These are phyloP conservation scores for Tolypocladium inflatum DNA, from an alignment of 2,329 filamentous ascomycete species.

Conservation along the genomic window DNA sequence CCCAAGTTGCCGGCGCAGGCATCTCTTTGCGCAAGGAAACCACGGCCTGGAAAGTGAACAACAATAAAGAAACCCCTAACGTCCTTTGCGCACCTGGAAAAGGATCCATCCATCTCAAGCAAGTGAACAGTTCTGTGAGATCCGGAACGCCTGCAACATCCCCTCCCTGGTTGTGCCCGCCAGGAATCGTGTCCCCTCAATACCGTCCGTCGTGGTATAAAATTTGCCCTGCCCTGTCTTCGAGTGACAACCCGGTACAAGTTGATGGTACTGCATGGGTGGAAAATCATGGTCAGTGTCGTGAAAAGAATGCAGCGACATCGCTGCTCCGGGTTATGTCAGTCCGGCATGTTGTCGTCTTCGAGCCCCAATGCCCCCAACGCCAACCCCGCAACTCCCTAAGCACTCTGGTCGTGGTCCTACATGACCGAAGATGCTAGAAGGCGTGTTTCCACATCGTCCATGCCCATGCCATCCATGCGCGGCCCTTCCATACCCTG, in stretches of 20 bases:
- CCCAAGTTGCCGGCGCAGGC: not conserved
- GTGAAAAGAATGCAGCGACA: not conserved
- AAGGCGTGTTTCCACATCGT: conserved; percentile 34
- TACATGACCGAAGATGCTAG: conserved; percentile 35
- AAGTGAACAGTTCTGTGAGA: conserved; percentile 1
- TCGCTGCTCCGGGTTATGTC: not conserved
- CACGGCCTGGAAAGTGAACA: not conserved
- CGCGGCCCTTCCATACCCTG: conserved; percentile 32
- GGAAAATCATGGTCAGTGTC: not conserved
- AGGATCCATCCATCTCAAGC: not conserved
- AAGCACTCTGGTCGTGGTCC: conserved; percentile 7
- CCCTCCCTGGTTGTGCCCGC: not conserved
- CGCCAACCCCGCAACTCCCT: not conserved
- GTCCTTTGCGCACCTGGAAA: not conserved
- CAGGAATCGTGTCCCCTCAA: not conserved
- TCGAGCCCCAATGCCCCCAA: not conserved
- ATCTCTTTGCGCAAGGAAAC: not conserved
- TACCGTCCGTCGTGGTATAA: conserved; percentile 1
- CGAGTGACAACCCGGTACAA: not conserved
- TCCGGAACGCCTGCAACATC: conserved; percentile 3
- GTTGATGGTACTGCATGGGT: not conserved
- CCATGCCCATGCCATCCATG: conserved; percentile 33
- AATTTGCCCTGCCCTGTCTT: not conserved
- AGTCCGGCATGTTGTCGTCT: not conserved
- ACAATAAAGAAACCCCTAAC: not conserved